Evolutionary conservation across 202 grass and related monocot species (phyloP), one percentile per base, ranked within the genome.

Genomic region (Panicum virgatum): DNA sequence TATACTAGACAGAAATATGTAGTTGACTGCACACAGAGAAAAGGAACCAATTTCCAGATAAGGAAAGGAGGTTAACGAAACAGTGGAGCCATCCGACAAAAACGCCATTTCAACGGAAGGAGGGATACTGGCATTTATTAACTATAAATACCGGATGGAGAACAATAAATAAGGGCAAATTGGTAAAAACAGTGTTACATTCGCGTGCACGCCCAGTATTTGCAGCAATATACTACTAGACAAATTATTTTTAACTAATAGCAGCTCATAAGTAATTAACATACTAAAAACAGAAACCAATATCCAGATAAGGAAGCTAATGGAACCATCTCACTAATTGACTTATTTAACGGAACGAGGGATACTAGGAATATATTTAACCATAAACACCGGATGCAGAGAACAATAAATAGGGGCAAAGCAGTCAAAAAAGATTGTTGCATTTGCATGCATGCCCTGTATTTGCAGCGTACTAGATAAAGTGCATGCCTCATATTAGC

Each of bases 121-220:
- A 4, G 48, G 11, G 6, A 42, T 1, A 36, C 14, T 53, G 3
- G 11, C 38, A 32, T 27, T 12, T 25, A 13, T 34, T 59, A 37
- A 37, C 61, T 62, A 88, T 44, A 75, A 60, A 79, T 69, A 52
- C 32, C 5, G 2, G 9, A 42, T 47, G 53, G 50, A 72, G 19
- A 72, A 59, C 19, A 60, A 56, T 11, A 44, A 75, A 43, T 54
- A 62, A 65, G 19, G 44, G 12, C 3, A 54, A 85, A 44, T 10
- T 32, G 56, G 70, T 43, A 26, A 58, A 58, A 51, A 62, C 34
- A 54, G 71, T 32, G 14, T 9, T 16, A 27, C 54, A 18, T 27
- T 51, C 74, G 25, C 19, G 19, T 47, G 32, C 52, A 29, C 5
- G 1, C 58, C 5, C 12, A 7, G 26, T 30, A 58, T 58, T 26